Evolutionary conservation across 2,329 filamentous ascomycete genomes (phyloP).

Genomic region (Penicillium freii): DNA sequence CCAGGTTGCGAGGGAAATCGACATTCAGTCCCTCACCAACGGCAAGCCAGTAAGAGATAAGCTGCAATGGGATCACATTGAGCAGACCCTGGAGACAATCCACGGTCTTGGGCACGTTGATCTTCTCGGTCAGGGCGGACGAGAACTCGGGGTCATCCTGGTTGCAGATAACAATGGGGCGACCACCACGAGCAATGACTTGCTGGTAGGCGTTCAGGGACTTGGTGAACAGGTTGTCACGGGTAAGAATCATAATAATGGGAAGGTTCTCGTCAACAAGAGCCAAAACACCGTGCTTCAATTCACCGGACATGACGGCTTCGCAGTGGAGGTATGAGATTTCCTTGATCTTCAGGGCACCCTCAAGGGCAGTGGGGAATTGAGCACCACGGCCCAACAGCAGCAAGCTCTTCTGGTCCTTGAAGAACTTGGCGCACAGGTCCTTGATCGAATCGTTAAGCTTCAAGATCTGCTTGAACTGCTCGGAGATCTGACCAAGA

Average conservation of each 20-base stretch:
- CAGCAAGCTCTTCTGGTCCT: slow-evolving; percentile 94
- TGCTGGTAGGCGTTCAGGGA: slow-evolving; percentile 99
- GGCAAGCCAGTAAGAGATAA: slow-evolving; percentile 98
- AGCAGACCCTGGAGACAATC: slow-evolving; percentile 94
- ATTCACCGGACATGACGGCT: slow-evolving; percentile 98
- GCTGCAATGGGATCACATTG: slow-evolving; percentile 94
- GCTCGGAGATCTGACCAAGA: slow-evolving; percentile 77
- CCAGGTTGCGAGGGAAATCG: slow-evolving; percentile 96
- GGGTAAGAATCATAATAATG: slow-evolving; percentile 99
- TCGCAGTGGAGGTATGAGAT: slow-evolving; percentile 99
- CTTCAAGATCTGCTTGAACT: slow-evolving; percentile 89
- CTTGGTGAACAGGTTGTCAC: slow-evolving; percentile 94
- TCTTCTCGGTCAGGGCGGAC: slow-evolving; percentile 85
- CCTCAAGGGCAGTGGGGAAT: slow-evolving; percentile 92
- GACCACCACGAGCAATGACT: slow-evolving; percentile 92
- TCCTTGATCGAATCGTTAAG: slow-evolving; percentile 93
- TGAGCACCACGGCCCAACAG: slow-evolving; percentile 93
- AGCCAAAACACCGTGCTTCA: slow-evolving; percentile 97
- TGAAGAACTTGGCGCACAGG: slow-evolving; percentile 86
- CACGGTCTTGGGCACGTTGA: slow-evolving; percentile 93
- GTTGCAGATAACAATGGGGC: slow-evolving; percentile 99
- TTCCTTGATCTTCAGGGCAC: slow-evolving; percentile 99
- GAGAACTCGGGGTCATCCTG: slow-evolving; percentile 84
- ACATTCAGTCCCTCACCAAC: slow-evolving; percentile 95
- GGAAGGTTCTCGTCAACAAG: slow-evolving; percentile 97